A percentile compares a stretch with the other conserved stretches of the same genome.
phyloP scores from a whole-genome alignment of 306 rosid species.

The Cucurbita moschata region DNA sequence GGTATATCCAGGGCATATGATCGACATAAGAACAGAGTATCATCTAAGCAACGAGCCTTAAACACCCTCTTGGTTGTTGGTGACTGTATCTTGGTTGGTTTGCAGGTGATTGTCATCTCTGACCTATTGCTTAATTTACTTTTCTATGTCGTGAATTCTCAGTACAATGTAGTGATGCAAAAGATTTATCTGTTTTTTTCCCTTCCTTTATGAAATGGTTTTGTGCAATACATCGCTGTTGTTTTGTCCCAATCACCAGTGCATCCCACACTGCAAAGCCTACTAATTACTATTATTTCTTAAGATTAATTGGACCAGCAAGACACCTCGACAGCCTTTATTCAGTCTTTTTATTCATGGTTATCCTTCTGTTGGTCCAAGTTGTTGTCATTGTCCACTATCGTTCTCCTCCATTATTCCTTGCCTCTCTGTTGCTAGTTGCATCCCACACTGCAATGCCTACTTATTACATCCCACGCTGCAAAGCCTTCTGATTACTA shows the following conservation, averaged over 20 bases:
- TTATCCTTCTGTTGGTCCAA: background rate
- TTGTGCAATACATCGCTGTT: background rate
- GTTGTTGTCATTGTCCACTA: background rate
- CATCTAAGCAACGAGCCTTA: conserved; percentile 74
- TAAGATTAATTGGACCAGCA: background rate
- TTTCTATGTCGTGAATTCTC: background rate
- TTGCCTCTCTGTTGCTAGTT: no score
- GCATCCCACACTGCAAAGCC: background rate
- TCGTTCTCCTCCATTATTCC: background rate
- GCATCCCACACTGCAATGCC: no score
- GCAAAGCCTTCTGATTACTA: no score
- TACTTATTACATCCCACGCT: no score
- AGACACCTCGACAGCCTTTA: background rate
- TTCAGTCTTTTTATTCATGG: background rate
- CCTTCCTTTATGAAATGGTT: background rate
- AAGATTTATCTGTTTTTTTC: background rate
- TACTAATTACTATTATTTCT: background rate
- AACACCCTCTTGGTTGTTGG: conserved; percentile 85
- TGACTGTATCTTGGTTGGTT: conserved; percentile 87
- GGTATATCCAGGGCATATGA: conserved; percentile 80
- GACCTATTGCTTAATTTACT: background rate
- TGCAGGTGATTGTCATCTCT: conserved; percentile 51
- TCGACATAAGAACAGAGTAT: conserved; percentile 54
- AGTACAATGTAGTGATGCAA: background rate
- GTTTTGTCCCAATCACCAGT: background rate